Evolutionary conservation across 2,329 filamentous ascomycete genomes (phyloP), one percentile per base, ranked within the genome.

Genomic region (Diaporthe citrichinensis): DNA sequence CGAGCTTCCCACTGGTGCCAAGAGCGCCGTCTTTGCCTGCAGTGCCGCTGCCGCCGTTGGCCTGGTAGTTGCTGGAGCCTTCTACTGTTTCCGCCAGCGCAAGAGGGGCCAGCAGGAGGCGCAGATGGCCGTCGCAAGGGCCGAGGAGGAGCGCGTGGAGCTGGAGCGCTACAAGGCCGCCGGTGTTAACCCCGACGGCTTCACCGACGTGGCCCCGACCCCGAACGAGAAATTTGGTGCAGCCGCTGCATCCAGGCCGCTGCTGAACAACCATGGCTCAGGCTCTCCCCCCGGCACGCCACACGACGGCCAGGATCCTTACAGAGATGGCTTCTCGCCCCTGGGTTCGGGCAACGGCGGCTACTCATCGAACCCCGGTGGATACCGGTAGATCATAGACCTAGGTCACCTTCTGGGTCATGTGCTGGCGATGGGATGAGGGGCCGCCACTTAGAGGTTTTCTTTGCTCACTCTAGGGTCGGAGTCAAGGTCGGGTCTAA

Each of bases 81-180:
- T 89, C 80, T 90, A 89, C 84, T 91, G 88, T 83, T 83, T 90
- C 80, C 86, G 86, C 57, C 89, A 92, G 81, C 87, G 90, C 51
- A 86, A 87, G 57, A 83, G 83, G 0, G 91, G 91, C 17, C 85
- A 85, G 28, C 80, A 79, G 31, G 91, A 92, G 80, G 89, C 90
- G 51, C 84, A 84, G 51, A 74, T 84, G 12, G 88, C 87, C 23
- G 85, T 84, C 46, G 83, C 86, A 74, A 84, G 84, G 71, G 83
- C 85, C 41, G 84, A 88, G 67, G 81, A 85, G 12, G 89, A 91
- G 78, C 87, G 87, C 53, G 77, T 86, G 4, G 90, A 91, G 80
- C 81, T 90, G 53, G 87, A 90, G 77, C 83, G 85, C 17, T 88
- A 88, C 83, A 83, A 85, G 74, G 86, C 84, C 77, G 83, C 83